These are phyloP conservation scores for Orbilia blumenaviensis DNA, from an alignment of 2,329 filamentous ascomycete genomes.

Conservation along the genomic window DNA sequence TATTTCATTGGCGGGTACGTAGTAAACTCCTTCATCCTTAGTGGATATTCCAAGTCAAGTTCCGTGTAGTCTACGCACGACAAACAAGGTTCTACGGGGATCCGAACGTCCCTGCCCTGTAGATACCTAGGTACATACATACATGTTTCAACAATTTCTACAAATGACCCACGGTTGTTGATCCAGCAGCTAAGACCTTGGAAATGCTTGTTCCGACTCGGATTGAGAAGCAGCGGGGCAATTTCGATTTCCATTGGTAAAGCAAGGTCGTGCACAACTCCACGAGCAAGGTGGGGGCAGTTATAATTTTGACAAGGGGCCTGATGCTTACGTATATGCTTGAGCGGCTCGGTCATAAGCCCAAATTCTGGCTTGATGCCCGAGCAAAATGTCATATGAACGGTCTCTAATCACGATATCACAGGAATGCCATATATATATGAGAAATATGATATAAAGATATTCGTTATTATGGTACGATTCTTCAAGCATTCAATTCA, in stretches of 20 bases:
- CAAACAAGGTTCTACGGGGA: too few relatives aligned
- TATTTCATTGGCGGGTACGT: too few relatives aligned
- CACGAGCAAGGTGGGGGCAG: not conserved
- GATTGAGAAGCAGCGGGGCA: not conserved
- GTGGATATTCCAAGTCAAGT: too few relatives aligned
- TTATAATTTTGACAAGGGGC: not conserved
- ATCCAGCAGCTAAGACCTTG: not conserved
- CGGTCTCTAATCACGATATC: not conserved
- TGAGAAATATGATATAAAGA: not conserved
- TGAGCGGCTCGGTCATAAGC: not conserved
- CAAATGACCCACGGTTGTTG: not conserved
- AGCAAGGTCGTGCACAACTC: not conserved
- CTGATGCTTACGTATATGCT: not conserved
- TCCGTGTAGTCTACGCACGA: too few relatives aligned
- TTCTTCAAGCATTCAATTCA: not conserved
- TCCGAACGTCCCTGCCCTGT: too few relatives aligned
- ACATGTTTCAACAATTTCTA: too few relatives aligned
- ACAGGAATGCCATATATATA: too few relatives aligned
- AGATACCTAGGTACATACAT: too few relatives aligned
- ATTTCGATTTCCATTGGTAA: not conserved
- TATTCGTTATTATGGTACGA: not conserved
- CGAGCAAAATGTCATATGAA: not conserved
- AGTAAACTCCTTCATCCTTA: too few relatives aligned
- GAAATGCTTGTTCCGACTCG: constrained; percentile 10
- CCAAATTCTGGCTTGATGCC: not conserved